phyloP scores from a whole-genome alignment of 2,329 filamentous ascomycete genomes.

The Botrytis hyacinthi region DNA sequence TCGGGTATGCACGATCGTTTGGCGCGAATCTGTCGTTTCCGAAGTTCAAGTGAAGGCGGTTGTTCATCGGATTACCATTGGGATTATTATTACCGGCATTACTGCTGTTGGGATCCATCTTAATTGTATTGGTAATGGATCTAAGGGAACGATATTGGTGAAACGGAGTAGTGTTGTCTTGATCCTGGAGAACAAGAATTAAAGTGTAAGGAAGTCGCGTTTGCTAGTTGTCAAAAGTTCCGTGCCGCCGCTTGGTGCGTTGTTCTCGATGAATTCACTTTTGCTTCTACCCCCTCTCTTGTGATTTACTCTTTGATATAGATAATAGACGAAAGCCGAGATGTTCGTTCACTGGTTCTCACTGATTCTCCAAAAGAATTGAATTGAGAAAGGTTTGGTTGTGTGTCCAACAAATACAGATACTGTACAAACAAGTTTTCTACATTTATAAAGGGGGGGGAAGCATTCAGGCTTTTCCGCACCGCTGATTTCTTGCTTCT shows the following conservation, averaged over 20 bases:
- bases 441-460: constrained; percentile 7
- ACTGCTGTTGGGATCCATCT: constrained; percentile 22
- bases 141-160: constrained; percentile 4
- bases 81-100: constrained; percentile 20
- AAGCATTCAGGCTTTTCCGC: background rate
- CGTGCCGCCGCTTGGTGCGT: constrained; percentile 7
- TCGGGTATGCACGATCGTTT: constrained; percentile 69
- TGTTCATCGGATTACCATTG: constrained; percentile 29
- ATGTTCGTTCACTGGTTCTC: background rate
- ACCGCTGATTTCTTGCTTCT: constrained; percentile 12
- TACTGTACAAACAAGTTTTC: background rate
- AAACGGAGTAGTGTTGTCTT: constrained; percentile 13
- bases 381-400: background rate
- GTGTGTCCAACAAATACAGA: background rate
- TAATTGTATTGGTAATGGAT: constrained; percentile 1
- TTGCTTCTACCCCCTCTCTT: background rate
- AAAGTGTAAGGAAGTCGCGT: constrained; percentile 5
- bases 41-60: constrained; percentile 36
- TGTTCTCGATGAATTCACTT: constrained; percentile 13
- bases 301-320: background rate
- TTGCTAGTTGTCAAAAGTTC: constrained; percentile 3
- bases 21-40: constrained; percentile 59
- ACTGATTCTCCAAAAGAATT: background rate
- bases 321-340: background rate
- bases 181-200: constrained; percentile 7